These are phyloP conservation scores for Wickerhamomyces silvicola DNA, from an alignment of 805 yeast genomes.

Conservation along the genomic window DNA sequence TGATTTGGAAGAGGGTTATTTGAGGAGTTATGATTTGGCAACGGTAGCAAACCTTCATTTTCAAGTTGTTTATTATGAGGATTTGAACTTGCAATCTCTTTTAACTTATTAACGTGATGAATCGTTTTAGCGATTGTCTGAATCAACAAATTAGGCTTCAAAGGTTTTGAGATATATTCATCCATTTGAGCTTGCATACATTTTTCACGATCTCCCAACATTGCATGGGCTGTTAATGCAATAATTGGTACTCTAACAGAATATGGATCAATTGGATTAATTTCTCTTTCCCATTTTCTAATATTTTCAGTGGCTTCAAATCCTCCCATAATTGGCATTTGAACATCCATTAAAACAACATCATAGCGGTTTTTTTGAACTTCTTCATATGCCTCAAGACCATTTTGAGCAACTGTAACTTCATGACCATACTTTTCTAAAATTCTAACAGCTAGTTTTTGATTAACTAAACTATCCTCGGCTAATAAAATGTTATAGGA, in stretches of 20 bases:
- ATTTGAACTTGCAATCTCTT: slow-evolving; percentile 39
- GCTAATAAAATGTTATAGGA: slow-evolving; percentile 73
- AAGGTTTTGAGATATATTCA: slow-evolving; percentile 82
- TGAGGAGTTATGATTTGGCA: slow-evolving; percentile 1
- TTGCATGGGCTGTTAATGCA: slow-evolving; percentile 89
- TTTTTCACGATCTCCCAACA: slow-evolving; percentile 87
- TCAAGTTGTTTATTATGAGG: slow-evolving; percentile 3
- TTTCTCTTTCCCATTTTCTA: slow-evolving; percentile 81
- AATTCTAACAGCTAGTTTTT: slow-evolving; percentile 78
- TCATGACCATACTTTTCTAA: slow-evolving; percentile 81
- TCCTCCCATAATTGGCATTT: slow-evolving; percentile 95
- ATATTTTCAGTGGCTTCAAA: slow-evolving; percentile 86
- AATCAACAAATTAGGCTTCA: slow-evolving; percentile 74
- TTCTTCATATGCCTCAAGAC: slow-evolving; percentile 75
- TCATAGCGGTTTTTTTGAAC: slow-evolving; percentile 63
- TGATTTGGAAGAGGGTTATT: neutral
- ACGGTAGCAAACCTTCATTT: slow-evolving; percentile 1
- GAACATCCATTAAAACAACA: slow-evolving; percentile 87
- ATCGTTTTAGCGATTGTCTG: slow-evolving; percentile 84
- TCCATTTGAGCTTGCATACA: slow-evolving; percentile 90
- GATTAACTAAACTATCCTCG: slow-evolving; percentile 83
- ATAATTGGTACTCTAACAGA: slow-evolving; percentile 79
- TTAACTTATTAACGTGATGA: slow-evolving; percentile 58
- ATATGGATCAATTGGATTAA: slow-evolving; percentile 62
- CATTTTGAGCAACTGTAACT: slow-evolving; percentile 82